Evolutionary conservation across 2,329 filamentous ascomycete genomes (phyloP).

Genomic region (Exserohilum turcica): DNA sequence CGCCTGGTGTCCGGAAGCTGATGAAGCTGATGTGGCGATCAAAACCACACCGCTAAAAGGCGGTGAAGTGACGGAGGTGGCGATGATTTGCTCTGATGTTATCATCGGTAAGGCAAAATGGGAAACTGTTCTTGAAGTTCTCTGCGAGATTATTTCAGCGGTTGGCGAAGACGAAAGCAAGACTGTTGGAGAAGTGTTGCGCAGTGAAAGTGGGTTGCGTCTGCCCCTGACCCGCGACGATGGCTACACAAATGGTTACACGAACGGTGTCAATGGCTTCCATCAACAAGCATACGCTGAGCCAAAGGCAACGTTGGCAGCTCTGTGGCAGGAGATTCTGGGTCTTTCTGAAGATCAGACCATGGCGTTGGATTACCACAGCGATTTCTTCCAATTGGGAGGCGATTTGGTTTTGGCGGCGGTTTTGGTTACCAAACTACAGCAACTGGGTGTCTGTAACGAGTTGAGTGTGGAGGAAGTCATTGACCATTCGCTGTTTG

Average conservation of each 20-base stretch:
- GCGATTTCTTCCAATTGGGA: not conserved
- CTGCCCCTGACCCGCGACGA: not conserved
- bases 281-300: not conserved
- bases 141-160: not conserved
- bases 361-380: not conserved
- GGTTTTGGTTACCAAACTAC: not conserved
- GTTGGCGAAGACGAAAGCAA: not conserved
- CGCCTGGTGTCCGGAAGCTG: not conserved
- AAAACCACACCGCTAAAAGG: not conserved
- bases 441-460: not conserved
- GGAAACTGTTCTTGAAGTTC: not conserved
- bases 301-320: not conserved
- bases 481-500: not conserved
- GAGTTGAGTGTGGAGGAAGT: not conserved
- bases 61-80: not conserved
- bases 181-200: not conserved
- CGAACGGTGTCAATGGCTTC: not conserved
- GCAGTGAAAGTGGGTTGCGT: not conserved
- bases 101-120: not conserved
- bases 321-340: not conserved
- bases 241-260: not conserved
- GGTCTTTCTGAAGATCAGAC: slow-evolving; percentile 1
- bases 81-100: not conserved
- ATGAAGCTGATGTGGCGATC: slow-evolving; percentile 1
- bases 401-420: not conserved